Base-by-base conservation (phyloP, 768 basidiomycete genomes). In the Lactarius pseudohatsudake region DNA sequence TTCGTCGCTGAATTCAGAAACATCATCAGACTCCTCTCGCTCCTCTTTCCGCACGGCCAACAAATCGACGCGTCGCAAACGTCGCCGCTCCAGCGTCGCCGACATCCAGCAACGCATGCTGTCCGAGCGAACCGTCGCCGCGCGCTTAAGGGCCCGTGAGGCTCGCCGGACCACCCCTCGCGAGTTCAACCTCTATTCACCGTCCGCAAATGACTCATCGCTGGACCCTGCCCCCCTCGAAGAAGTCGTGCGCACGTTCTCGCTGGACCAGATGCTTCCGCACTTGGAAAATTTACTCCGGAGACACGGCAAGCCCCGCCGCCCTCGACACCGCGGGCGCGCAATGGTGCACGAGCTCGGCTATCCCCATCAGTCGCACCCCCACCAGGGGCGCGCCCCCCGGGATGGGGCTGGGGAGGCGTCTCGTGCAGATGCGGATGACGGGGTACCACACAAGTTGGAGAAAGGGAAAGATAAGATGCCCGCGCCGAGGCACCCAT, bases 141-240 rank as follows among this genome's bases (percentile, higher is more conserved):
- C 86, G 64, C 84, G 83, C 53, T 84, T 88, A 47, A 85, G 85
- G 67, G 88, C 88, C 28, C 80, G 87, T 13, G 85, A 86, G 69
- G 81, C 85, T 70, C 82, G 83, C 16, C 79, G 87, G 63, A 81
- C 82, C 53, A 77, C 86, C 60, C 83, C 86, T 47, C 82, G 90
- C 66, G 82, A 83, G 61, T 92, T 91, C 73, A 78, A 81, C 8
- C 79, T 93, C 54, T 91, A 86, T 74, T 77, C 83, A 30, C 89
- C 84, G n/a, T 81, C 80, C 38, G 70, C 74, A 22, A 72, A 75
- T 40, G 50, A 53, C n/a, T 43, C 53, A 45, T 62, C 62, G 43
- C 63, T 61, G 22, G 57, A 36, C 38, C 56, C 59, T 22, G 40
- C 62, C 10, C 22, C 20, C 13, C 47, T 69, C 28, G 53, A 69